Conservation (phyloP, 768 basidiomycete species). For the Naganishia randhawae region DNA sequence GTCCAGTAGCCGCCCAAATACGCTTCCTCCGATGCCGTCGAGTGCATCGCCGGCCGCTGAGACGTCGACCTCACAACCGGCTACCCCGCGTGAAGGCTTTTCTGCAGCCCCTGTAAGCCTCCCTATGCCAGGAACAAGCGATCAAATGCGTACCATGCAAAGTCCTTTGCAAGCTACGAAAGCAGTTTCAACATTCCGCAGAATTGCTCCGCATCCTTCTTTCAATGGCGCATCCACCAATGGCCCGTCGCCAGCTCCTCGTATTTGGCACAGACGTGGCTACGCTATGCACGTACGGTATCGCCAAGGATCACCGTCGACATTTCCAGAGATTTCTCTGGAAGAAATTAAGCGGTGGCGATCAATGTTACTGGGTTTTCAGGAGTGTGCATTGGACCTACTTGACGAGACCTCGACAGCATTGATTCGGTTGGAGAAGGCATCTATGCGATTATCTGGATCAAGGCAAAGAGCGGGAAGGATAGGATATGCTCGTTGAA, state of each 20-base stretch:
- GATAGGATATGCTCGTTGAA: not conserved
- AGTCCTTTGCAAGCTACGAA: not conserved
- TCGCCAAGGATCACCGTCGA: not conserved
- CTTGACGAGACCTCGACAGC: constrained; percentile 15
- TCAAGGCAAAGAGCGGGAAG: not conserved
- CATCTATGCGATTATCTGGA: not conserved
- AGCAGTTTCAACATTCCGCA: not conserved
- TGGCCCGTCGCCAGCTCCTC: not conserved
- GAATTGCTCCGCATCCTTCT: not conserved
- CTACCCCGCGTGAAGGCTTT: too few relatives aligned
- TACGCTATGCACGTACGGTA: not conserved
- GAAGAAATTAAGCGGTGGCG: constrained; percentile 6
- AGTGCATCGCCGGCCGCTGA: not conserved
- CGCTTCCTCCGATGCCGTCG: not conserved
- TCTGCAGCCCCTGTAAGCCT: too few relatives aligned
- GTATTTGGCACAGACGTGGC: not conserved
- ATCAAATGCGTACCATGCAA: not conserved
- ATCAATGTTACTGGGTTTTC: constrained; percentile 1
- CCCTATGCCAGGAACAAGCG: too few relatives aligned
- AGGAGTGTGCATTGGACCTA: constrained; percentile 2
- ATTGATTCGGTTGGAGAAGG: not conserved
- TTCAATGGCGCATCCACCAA: not conserved
- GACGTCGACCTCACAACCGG: too few relatives aligned
- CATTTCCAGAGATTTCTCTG: not conserved
- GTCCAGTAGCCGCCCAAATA: not conserved